phyloP scores from a whole-genome alignment of 768 basidiomycete species.

The Udeniomyces megalosporus region DNA sequence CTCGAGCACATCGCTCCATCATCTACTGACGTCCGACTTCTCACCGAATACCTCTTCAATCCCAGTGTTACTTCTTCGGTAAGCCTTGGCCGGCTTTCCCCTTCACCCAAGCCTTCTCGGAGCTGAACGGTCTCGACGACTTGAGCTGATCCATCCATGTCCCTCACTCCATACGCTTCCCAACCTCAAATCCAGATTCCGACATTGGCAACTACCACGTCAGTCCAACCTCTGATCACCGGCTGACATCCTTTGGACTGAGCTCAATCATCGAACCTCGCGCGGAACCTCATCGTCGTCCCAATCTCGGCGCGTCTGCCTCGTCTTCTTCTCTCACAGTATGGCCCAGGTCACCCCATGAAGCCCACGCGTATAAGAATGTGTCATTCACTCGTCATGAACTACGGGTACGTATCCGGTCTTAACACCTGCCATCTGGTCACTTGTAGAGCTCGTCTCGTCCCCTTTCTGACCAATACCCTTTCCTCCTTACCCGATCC shows the following conservation, averaged over 20 bases:
- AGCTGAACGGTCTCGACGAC: not conserved
- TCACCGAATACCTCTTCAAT: too few species aligned
- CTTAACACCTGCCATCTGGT: not conserved
- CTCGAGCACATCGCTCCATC: too few species aligned
- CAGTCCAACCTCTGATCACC: not conserved
- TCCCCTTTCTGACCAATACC: not conserved
- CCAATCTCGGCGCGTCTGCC: not conserved
- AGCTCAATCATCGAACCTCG: not conserved
- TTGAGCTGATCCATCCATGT: not conserved
- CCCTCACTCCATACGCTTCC: not conserved
- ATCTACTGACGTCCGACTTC: too few species aligned
- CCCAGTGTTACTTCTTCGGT: conserved; percentile 18
- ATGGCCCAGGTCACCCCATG: conserved; percentile 56
- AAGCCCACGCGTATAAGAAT: conserved; percentile 87
- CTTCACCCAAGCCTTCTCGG: not conserved
- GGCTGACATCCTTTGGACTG: not conserved
- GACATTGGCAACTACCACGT: conserved; percentile 89
- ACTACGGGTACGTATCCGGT: conserved; percentile 32
- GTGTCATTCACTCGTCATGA: conserved; percentile 99
- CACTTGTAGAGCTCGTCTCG: not conserved
- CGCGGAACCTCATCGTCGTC: not conserved
- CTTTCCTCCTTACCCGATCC: not conserved
- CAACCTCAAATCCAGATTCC: not conserved
- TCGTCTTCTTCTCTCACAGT: not conserved
- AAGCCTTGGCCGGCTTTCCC: not conserved